Percentiles rank a stretch among this genome's conserved stretches.
Evolutionary conservation across 805 yeast genomes (phyloP).

Genomic region (Danielia oregonensis): DNA sequence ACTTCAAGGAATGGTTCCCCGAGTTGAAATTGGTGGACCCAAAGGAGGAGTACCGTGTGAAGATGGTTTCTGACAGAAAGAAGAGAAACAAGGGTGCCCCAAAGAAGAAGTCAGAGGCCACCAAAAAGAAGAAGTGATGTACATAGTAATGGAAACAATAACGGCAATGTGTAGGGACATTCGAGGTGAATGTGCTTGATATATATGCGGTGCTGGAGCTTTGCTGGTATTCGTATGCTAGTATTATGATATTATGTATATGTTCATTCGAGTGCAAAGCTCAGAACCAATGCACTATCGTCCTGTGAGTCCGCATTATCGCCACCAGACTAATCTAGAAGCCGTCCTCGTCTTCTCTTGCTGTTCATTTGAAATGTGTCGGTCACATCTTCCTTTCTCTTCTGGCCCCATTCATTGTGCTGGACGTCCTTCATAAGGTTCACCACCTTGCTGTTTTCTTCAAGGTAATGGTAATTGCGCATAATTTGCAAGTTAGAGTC

Average conservation of each 20-base stretch:
- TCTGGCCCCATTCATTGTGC: conserved; percentile 7
- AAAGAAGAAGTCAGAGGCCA: conserved; percentile 60
- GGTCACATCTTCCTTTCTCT: conserved; percentile 7
- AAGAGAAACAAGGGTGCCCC: conserved; percentile 91
- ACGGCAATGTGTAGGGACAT: too few species aligned
- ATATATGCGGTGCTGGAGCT: too few species aligned
- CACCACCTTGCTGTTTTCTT: conserved; percentile 12
- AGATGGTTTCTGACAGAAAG: conserved; percentile 60
- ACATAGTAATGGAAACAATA: too few species aligned
- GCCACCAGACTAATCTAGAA: too few species aligned
- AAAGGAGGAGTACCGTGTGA: conserved; percentile 65
- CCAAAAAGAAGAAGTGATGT: too few species aligned
- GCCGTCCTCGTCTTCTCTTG: conserved; percentile 6
- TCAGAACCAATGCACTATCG: too few species aligned
- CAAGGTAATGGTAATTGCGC: conserved; percentile 8
- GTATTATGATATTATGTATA: too few species aligned
- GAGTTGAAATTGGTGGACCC: conserved; percentile 56
- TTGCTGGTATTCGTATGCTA: too few species aligned
- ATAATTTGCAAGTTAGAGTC: conserved; percentile 8
- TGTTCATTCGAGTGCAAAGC: too few species aligned
- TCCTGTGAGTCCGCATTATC: too few species aligned
- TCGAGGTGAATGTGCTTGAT: too few species aligned
- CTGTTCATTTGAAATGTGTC: conserved; percentile 12
- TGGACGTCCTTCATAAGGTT: conserved; percentile 11
- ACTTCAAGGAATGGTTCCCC: conserved; percentile 52